Percentiles rank a stretch among this genome's conserved stretches.
phyloP scores from a whole-genome alignment of 495 filamentous ascomycete species.

The Neurospora sp. region DNA sequence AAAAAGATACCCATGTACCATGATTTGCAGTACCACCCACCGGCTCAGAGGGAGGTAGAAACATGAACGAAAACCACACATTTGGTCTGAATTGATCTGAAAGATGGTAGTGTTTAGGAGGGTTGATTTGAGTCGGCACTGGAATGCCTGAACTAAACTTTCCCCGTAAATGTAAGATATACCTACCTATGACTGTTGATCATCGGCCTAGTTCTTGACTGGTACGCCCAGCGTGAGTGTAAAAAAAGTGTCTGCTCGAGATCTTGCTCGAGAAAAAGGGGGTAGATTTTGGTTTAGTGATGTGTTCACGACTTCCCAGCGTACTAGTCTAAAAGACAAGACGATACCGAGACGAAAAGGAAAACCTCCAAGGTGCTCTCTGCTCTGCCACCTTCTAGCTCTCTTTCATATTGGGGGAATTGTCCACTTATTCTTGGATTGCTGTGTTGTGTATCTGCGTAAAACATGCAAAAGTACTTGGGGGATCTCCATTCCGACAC shows the following conservation, averaged over 20 bases:
- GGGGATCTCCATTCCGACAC: slow-evolving; percentile 39
- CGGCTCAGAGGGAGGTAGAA: background rate
- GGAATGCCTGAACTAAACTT: background rate
- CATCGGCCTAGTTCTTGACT: background rate
- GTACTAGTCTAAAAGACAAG: slow-evolving; percentile 41
- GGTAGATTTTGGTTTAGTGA: slow-evolving; percentile 28
- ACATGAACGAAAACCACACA: background rate
- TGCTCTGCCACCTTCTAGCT: slow-evolving; percentile 25
- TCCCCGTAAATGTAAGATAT: background rate
- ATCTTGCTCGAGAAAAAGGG: slow-evolving; percentile 10
- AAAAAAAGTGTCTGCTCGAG: background rate
- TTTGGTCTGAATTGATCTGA: background rate
- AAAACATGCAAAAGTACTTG: slow-evolving; percentile 44
- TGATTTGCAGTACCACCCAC: background rate
- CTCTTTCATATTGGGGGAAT: slow-evolving; percentile 21
- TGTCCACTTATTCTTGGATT: slow-evolving; percentile 27
- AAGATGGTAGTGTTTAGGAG: background rate
- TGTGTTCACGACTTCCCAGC: slow-evolving; percentile 28
- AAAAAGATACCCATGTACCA: background rate
- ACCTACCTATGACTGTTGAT: background rate
- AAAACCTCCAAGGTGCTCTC: slow-evolving; percentile 31
- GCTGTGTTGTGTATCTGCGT: slow-evolving; percentile 32
- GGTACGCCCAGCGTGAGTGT: background rate
- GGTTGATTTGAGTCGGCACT: background rate
- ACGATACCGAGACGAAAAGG: slow-evolving; percentile 31